Conservation (phyloP, 345 rosid genomes). For the Jatropha curcas region DNA sequence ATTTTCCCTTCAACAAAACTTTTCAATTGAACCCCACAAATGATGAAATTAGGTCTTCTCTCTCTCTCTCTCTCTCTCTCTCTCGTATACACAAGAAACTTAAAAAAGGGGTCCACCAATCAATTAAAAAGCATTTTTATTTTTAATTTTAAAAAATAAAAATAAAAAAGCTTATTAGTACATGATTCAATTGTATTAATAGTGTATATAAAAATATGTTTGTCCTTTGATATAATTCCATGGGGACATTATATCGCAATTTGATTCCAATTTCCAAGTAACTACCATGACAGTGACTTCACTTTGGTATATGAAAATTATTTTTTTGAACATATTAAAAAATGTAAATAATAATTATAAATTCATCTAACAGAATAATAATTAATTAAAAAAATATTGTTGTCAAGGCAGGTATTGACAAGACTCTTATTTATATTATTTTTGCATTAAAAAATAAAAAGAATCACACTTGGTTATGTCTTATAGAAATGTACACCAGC, state of each 20-base stretch:
- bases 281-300: slow-evolving; percentile 26
- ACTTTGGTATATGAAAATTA: slow-evolving; percentile 10
- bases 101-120: slow-evolving; percentile 18
- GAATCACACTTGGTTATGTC: slow-evolving; percentile 9
- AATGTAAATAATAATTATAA: slow-evolving; percentile 5
- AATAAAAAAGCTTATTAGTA: not conserved
- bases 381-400: not conserved
- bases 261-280: slow-evolving; percentile 17
- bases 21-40: slow-evolving; percentile 28
- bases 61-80: not conserved
- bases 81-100: not conserved
- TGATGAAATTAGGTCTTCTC: not conserved
- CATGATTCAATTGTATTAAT: not conserved
- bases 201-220: not conserved
- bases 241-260: not conserved
- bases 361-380: not conserved
- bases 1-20: slow-evolving; percentile 10
- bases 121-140: not conserved
- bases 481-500: slow-evolving; percentile 21
- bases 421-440: slow-evolving; percentile 15
- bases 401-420: slow-evolving; percentile 5
- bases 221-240: slow-evolving; percentile 1
- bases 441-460: not conserved
- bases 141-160: too few species aligned
- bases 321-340: not conserved